phyloP scores from a whole-genome alignment of 192 early-diverging fungal species.

The Backusella sp. region DNA sequence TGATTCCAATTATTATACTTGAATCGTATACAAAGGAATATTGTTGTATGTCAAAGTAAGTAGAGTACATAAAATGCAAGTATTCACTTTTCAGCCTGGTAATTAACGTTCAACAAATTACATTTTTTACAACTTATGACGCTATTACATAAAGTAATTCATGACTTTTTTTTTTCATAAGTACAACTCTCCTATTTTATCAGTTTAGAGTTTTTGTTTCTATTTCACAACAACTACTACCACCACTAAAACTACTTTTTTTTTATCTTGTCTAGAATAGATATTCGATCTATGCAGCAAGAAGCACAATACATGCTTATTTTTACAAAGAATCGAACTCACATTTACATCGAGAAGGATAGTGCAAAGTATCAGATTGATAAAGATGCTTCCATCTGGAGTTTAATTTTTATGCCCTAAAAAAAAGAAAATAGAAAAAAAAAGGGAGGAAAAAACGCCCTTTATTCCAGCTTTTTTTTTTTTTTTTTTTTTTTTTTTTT shows the following conservation, averaged over 20 bases:
- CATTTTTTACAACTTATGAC: constrained; percentile 5
- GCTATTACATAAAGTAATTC: not conserved
- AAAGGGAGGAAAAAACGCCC: not conserved
- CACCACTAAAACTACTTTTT: too few species aligned
- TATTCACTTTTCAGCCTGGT: not conserved
- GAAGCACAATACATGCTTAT: not conserved
- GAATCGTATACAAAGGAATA: not conserved
- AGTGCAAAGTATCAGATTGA: not conserved
- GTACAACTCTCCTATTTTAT: not conserved
- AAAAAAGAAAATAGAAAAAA: not conserved
- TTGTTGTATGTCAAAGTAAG: not conserved
- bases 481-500: not conserved
- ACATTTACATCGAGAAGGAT: not conserved
- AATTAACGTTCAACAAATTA: constrained; percentile 1
- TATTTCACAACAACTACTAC: too few species aligned
- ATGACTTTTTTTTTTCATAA: not conserved
- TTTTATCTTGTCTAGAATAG: not conserved
- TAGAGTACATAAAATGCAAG: not conserved
- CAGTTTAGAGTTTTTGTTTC: not conserved
- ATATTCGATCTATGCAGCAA: not conserved
- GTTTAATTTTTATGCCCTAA: not conserved
- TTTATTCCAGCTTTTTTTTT: not conserved
- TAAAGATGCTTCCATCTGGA: not conserved
- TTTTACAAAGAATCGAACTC: not conserved
- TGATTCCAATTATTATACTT: not conserved